Evolutionary conservation across 1,284 basidiomycete genomes (phyloP), one percentile per base, ranked within the genome.

Genomic region (Puccinia horiana): DNA sequence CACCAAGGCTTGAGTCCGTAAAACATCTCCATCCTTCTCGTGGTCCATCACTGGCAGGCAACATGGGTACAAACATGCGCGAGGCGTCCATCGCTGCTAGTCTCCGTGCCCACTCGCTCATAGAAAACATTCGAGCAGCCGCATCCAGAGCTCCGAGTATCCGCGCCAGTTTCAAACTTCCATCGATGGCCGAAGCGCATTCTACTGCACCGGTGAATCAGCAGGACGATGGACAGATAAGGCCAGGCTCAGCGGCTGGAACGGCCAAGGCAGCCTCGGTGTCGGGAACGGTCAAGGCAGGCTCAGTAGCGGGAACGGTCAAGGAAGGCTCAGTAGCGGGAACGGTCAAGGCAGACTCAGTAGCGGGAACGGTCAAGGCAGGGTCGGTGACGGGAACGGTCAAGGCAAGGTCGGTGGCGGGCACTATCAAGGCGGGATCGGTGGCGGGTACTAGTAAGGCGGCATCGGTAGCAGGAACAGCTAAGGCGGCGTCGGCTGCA

Each of bases 51-150:
- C 9, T 52, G 16, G 61, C n/a, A 2, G 52, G 42, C 26, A 26
- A 65, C 11, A 63, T 76, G 56, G 32, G 58, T 2, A 26, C 37
- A 5, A 76, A 63, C 56, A 42, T 76, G 29, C 75, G 76, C 14
- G 56, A 77, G 32, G 76, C 76, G 12, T 77, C 76, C 6, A 16
- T 67, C n/a, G 40, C 76, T n/a, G 76, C 58, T 20, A 67, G 44
- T 40, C 32, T 63, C 23, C 73, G n/a, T 2, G 73, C 73, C 6
- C 32, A 75, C 2, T 1, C 37, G 23, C 54, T 75, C 18, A 63
- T 65, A 23, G 58, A 67, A 11, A 77, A 49, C 44, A 63, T 77
- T 11, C 40, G 61, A n/a, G 74, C 37, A 23, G 54, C 54, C 35
- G 40, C 54, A n/a, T 67, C 42, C 1, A 44, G 61, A 23, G 58